phyloP scores from a whole-genome alignment of 306 rosid genomes.

The Vigna radiata region DNA sequence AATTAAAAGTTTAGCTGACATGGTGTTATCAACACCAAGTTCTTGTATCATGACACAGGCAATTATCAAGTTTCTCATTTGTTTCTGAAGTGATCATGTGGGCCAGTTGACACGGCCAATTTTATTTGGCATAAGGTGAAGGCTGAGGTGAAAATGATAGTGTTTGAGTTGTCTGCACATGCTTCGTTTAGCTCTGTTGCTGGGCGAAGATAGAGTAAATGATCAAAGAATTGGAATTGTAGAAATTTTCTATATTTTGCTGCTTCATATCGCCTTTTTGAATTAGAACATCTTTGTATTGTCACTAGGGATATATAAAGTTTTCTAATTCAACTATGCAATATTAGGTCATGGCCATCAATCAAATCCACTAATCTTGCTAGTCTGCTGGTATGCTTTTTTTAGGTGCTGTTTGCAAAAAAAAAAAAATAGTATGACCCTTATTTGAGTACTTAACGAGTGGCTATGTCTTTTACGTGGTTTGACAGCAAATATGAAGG shows the following conservation, averaged over 20 bases:
- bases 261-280: constrained; percentile 25
- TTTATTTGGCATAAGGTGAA: constrained; percentile 48
- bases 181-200: constrained; percentile 42
- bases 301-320: constrained; percentile 31
- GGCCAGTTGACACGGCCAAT: constrained; percentile 41
- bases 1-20: constrained; percentile 45
- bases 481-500: not conserved
- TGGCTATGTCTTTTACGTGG: not conserved
- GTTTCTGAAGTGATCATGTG: constrained; percentile 58
- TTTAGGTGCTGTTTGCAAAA: not conserved
- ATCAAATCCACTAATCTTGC: constrained; percentile 19
- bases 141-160: constrained; percentile 50
- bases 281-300: constrained; percentile 37
- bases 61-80: constrained; percentile 48
- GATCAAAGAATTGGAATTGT: constrained; percentile 36
- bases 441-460: not conserved
- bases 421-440: not conserved
- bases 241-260: constrained; percentile 27
- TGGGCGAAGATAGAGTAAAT: constrained; percentile 49
- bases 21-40: constrained; percentile 51
- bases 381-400: not conserved
- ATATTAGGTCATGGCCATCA: constrained; percentile 1
- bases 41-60: constrained; percentile 60
- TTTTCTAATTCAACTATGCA: constrained; percentile 25
- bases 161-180: constrained; percentile 46